phyloP scores from a whole-genome alignment of 768 basidiomycete genomes.

The Auricularia cornea region DNA sequence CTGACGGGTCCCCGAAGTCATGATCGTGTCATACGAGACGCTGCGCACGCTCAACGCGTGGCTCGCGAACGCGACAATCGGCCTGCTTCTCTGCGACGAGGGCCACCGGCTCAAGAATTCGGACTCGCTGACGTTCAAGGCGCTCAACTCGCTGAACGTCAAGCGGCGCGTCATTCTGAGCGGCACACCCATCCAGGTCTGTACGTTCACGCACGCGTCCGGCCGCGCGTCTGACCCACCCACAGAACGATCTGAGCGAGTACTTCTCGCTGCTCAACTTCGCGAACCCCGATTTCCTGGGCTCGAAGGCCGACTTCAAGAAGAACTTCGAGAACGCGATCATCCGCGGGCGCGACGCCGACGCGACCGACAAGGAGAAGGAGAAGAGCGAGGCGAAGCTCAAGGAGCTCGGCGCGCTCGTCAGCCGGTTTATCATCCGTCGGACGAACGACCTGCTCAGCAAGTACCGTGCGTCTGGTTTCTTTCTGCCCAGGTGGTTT shows the following conservation, averaged over 20 bases:
- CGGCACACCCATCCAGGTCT: constrained; percentile 85
- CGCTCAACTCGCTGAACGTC: constrained; percentile 75
- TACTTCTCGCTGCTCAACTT: constrained; percentile 92
- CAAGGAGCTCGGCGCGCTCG: constrained; percentile 80
- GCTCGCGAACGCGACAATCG: constrained; percentile 73
- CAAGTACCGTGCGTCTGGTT: constrained; percentile 77
- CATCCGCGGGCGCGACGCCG: constrained; percentile 81
- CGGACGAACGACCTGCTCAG: constrained; percentile 90
- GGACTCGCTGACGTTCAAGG: constrained; percentile 85
- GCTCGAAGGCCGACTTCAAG: constrained; percentile 81
- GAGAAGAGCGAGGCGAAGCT: constrained; percentile 82
- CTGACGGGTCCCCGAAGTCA: constrained; percentile 43
- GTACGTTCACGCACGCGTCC: too few species aligned
- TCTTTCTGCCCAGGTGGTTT: neutral
- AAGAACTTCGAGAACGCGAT: constrained; percentile 94
- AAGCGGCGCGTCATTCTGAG: constrained; percentile 88
- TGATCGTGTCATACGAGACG: constrained; percentile 98
- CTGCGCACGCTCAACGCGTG: constrained; percentile 72
- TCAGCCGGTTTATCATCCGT: constrained; percentile 90
- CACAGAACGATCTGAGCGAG: constrained; percentile 84
- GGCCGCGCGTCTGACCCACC: too few species aligned
- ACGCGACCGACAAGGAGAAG: constrained; percentile 71
- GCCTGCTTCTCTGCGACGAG: constrained; percentile 92
- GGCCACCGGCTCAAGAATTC: constrained; percentile 96
- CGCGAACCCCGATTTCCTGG: constrained; percentile 85